These are phyloP conservation scores for Cryptococcus depauperatus DNA, from an alignment of 1,284 basidiomycete species.

Conservation along the genomic window DNA sequence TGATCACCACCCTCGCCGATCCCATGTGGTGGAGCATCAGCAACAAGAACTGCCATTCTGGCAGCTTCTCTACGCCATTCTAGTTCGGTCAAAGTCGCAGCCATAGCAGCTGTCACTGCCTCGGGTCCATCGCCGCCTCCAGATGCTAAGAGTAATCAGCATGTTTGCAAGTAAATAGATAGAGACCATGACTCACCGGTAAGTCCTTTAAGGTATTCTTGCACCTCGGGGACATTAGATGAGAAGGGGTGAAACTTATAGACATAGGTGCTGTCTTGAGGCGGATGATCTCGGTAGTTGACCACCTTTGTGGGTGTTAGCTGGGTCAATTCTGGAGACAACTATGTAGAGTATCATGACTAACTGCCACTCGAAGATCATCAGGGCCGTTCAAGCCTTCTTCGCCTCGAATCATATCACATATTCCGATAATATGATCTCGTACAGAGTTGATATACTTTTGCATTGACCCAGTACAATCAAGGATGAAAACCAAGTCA, in stretches of 20 bases:
- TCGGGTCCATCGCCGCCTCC: slow-evolving; percentile 98
- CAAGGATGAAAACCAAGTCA: slow-evolving; percentile 79
- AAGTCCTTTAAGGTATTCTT: slow-evolving; percentile 62
- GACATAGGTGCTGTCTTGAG: slow-evolving; percentile 89
- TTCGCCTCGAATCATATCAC: slow-evolving; percentile 89
- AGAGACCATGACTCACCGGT: slow-evolving; percentile 24
- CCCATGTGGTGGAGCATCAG: slow-evolving; percentile 94
- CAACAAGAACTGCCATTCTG: slow-evolving; percentile 91
- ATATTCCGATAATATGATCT: slow-evolving; percentile 95
- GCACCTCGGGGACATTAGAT: slow-evolving; percentile 78
- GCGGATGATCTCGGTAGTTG: slow-evolving; percentile 87
- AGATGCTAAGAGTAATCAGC: slow-evolving; percentile 58
- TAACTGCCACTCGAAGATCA: slow-evolving; percentile 78
- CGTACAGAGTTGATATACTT: slow-evolving; percentile 61
- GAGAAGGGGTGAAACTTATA: slow-evolving; percentile 92
- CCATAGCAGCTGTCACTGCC: slow-evolving; percentile 89
- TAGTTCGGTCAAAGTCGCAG: slow-evolving; percentile 69
- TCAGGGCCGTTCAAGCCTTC: slow-evolving; percentile 77
- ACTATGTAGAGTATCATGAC: slow-evolving; percentile 15
- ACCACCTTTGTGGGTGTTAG: slow-evolving; percentile 46
- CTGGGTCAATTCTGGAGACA: neutral
- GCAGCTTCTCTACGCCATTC: slow-evolving; percentile 84
- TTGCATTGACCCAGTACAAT: slow-evolving; percentile 67
- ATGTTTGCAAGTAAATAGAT: neutral
- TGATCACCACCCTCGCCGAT: slow-evolving; percentile 47